These are phyloP conservation scores for Colletotrichum siamense DNA, from an alignment of 2,329 filamentous ascomycete genomes.

Conservation along the genomic window DNA sequence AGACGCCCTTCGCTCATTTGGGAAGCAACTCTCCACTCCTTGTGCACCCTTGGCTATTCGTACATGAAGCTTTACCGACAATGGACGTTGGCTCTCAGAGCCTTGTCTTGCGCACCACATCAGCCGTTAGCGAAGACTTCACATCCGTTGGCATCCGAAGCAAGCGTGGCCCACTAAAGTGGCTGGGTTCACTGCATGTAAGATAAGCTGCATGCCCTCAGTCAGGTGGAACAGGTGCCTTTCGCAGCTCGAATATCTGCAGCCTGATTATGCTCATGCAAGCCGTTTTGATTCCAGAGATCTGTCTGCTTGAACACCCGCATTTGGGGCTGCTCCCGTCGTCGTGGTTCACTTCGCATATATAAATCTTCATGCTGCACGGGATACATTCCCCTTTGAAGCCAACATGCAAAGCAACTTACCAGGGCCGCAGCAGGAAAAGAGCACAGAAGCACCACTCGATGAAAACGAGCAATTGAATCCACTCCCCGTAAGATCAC, in stretches of 20 bases:
- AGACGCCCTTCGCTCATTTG: background rate
- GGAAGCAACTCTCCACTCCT: background rate
- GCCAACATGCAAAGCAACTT: background rate
- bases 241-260: background rate
- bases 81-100: background rate
- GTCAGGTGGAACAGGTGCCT: background rate
- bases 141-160: background rate
- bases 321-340: fast-evolving
- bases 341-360: background rate
- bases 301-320: too few species aligned
- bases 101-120: background rate
- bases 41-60: too few species aligned
- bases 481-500: background rate
- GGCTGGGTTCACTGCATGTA: background rate
- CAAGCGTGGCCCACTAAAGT: background rate
- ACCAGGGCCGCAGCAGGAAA: background rate
- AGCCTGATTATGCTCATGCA: background rate
- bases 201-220: background rate
- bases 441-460: fast-evolving
- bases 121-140: fast-evolving
- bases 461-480: background rate
- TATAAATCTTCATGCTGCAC: background rate
- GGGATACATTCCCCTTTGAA: background rate
- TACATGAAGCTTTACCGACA: background rate
- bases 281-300: too few species aligned